A percentile compares a stretch with the other conserved stretches of the same genome.
Evolutionary conservation across 768 basidiomycete species (phyloP).

Genomic region (Lentinula edodes): DNA sequence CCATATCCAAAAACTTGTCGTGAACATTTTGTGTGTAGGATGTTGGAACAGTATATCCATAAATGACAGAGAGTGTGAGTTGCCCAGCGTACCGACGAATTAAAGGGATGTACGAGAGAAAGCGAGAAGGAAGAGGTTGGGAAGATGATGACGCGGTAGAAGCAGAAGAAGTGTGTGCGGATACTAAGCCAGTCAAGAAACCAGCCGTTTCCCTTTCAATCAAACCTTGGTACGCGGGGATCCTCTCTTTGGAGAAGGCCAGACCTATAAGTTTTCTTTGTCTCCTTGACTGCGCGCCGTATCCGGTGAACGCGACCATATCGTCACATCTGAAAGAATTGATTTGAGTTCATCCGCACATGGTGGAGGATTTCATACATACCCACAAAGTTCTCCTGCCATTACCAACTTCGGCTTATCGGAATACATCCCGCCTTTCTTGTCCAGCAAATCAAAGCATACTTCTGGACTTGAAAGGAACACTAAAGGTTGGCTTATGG

Average conservation of each 20-base stretch:
- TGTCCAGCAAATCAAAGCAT: slow-evolving; percentile 62
- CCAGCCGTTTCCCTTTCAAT: slow-evolving; percentile 50
- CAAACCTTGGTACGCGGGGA: slow-evolving; percentile 54
- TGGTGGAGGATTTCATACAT: background rate
- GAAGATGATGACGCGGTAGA: background rate
- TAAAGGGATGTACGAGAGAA: slow-evolving; percentile 16
- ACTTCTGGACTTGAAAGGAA: slow-evolving; percentile 61
- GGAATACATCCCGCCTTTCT: slow-evolving; percentile 65
- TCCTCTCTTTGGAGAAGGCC: slow-evolving; percentile 48
- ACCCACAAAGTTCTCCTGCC: slow-evolving; percentile 66
- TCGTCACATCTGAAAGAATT: slow-evolving; percentile 38
- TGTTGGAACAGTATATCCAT: slow-evolving; percentile 44
- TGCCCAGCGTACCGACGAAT: slow-evolving; percentile 52
- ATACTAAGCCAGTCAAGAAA: slow-evolving; percentile 52
- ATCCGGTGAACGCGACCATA: slow-evolving; percentile 67
- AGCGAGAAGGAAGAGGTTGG: slow-evolving; percentile 12
- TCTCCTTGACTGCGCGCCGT: slow-evolving; percentile 56
- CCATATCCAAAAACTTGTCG: slow-evolving; percentile 34
- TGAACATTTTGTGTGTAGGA: slow-evolving; percentile 19
- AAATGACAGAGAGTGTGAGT: slow-evolving; percentile 52
- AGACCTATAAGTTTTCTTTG: slow-evolving; percentile 65
- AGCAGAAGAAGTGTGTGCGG: slow-evolving; percentile 10
- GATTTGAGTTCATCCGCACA: background rate
- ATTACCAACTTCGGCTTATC: slow-evolving; percentile 69
- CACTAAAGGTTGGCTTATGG: slow-evolving; percentile 58